Evolutionary conservation across 768 basidiomycete species (phyloP), one percentile per base, ranked within the genome.

Genomic region (Suillus brevipes): DNA sequence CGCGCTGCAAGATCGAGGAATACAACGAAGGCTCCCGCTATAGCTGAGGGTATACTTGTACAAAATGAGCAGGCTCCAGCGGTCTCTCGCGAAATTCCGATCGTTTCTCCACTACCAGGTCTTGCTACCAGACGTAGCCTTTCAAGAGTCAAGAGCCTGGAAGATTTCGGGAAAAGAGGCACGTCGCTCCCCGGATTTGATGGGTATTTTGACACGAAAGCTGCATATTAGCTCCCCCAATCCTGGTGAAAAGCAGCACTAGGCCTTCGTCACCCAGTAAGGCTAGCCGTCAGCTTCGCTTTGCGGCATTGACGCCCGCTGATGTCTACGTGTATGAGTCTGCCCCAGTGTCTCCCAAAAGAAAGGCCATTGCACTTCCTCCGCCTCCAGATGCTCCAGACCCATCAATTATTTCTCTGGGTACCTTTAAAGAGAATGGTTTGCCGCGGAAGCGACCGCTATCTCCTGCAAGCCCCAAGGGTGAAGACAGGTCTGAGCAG

Each of bases 261-360:
- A 86, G 89, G 14, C 89, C 90, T 16, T 83, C 88, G 75, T 42
- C 58, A 20, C 58, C 58, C 28, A 82, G 86, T 73, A 60, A 85
- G 76, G 67, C 83, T 1, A 71, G 79, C 58, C 78, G 89, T 16
- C 86, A 78, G 67, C 76, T 94, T 37, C 87, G 92, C 20, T 95
- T 95, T 70, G 90, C 91, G 38, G 88, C 93, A 45, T 79, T 92
- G 18, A 85, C 83, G 1, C 86, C 90, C 0, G 77, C 84, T n/a
- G 90, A 94, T 71, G 86, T 94, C 2, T 83, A 92, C 74, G 89
- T 94, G 1, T 94, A 94, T 70, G 90, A 92, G 69, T 93, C 92
- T 16, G 88, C 86, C 2, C 92, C 91, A 5, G 79, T 89, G 2
- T 92, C 93, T 4, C 92, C 92, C n/a, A 84, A 82, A 66, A 84